Percentiles rank a stretch among this genome's conserved stretches.
phyloP scores from a whole-genome alignment of 371 early-diverging fungal species.

The Apophysomyces ossiformis region DNA sequence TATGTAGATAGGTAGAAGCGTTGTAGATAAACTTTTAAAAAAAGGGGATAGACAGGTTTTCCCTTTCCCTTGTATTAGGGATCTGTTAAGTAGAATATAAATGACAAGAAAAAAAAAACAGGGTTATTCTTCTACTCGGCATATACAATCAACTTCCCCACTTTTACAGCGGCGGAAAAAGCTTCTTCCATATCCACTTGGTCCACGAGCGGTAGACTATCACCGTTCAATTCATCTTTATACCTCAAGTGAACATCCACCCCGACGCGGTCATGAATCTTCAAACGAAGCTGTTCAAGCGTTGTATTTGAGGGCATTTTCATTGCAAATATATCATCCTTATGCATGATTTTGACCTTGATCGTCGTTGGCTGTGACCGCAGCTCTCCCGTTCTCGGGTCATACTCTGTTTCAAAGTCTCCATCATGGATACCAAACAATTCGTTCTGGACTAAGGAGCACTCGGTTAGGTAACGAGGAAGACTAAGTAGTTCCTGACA shows the following conservation, averaged over 20 bases:
- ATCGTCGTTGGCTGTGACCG: conserved; percentile 32
- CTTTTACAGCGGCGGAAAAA: conserved; percentile 38
- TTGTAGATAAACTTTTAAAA: too few species aligned
- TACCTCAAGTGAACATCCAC: conserved; percentile 36
- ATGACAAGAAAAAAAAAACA: not conserved
- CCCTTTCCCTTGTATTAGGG: too few species aligned
- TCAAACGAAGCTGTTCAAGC: conserved; percentile 56
- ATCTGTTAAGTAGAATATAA: too few species aligned
- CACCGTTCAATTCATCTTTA: conserved; percentile 33
- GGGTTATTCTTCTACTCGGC: conserved; percentile 21
- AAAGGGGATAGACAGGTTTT: too few species aligned
- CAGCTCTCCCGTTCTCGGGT: conserved; percentile 25
- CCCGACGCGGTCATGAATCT: conserved; percentile 65
- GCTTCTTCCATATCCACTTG: conserved; percentile 42
- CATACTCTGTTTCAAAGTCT: conserved; percentile 65
- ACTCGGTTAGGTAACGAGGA: conserved; percentile 64
- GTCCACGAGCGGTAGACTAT: conserved; percentile 28
- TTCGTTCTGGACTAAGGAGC: conserved; percentile 56
- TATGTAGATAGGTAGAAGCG: too few species aligned
- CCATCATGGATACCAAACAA: conserved; percentile 73
- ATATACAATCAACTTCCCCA: conserved; percentile 54
- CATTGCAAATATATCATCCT: conserved; percentile 78
- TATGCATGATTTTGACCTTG: conserved; percentile 73
- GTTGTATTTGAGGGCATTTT: conserved; percentile 66
- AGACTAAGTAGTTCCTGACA: conserved; percentile 65